A percentile compares a stretch with the other conserved stretches of the same genome.
phyloP scores from a whole-genome alignment of 331 rosid species.

The Phaseolus coccineus region DNA sequence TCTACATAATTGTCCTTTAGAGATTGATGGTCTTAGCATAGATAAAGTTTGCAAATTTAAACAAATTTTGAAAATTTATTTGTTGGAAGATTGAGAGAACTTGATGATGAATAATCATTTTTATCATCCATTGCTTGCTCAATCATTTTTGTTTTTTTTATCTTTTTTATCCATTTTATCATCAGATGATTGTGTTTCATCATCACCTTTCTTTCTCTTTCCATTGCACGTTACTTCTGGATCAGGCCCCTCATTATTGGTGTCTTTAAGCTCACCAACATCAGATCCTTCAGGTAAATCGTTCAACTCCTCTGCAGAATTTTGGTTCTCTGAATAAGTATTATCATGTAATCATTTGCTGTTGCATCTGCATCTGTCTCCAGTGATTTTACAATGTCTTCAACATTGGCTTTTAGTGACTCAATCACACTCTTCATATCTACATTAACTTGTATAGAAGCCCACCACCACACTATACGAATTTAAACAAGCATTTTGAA shows the following conservation, averaged over 20 bases:
- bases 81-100: not conserved
- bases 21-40: too few species aligned
- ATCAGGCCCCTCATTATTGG: not conserved
- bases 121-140: conserved; percentile 38
- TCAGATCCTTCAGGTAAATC: conserved; percentile 29
- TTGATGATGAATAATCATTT: conserved; percentile 57
- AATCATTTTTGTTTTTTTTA: not conserved
- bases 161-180: conserved; percentile 34
- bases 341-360: conserved; percentile 32
- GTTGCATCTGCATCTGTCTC: not conserved
- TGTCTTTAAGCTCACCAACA: conserved; percentile 7
- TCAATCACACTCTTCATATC: conserved; percentile 60
- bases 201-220: conserved; percentile 42
- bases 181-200: not conserved
- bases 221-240: not conserved
- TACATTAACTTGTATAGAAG: conserved; percentile 59
- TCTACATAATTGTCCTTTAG: too few species aligned
- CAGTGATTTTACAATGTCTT: conserved; percentile 29
- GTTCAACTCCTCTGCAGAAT: conserved; percentile 9
- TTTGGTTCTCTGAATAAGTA: not conserved
- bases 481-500: not conserved
- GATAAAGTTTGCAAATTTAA: too few species aligned
- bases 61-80: too few species aligned
- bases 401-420: conserved; percentile 54
- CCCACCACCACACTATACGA: conserved; percentile 14